These are phyloP conservation scores for Aspergillus tanneri DNA, from an alignment of 2,329 filamentous ascomycete species.

Conservation along the genomic window DNA sequence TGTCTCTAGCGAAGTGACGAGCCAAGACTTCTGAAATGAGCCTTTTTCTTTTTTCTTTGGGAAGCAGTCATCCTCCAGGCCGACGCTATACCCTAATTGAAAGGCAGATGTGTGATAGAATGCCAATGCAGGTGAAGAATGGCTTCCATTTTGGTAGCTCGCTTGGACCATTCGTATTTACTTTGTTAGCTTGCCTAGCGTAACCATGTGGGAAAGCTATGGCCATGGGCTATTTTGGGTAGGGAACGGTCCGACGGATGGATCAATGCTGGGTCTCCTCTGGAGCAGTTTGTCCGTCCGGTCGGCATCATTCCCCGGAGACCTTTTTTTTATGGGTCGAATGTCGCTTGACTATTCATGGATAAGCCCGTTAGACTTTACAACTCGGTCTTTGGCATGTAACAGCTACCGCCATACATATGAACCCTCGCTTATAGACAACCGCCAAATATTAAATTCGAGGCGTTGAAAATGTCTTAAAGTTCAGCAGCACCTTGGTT, in stretches of 20 bases:
- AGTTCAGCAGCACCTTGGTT: no score
- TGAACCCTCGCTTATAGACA: background rate
- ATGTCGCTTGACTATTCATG: background rate
- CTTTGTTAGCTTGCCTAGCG: background rate
- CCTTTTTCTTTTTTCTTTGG: background rate
- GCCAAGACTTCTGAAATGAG: background rate
- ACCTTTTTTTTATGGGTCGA: background rate
- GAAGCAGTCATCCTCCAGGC: background rate
- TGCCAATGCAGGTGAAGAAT: background rate
- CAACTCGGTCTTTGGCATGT: background rate
- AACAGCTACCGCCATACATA: background rate
- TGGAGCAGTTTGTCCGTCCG: background rate
- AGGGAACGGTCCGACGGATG: background rate
- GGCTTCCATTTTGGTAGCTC: no score
- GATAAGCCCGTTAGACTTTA: background rate
- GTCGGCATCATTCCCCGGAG: background rate
- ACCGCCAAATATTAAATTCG: background rate
- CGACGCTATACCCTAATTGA: background rate
- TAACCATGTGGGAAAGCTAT: slow-evolving; percentile 2
- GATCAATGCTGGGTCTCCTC: no score
- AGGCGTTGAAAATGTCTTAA: no score
- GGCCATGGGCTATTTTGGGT: background rate
- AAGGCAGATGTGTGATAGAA: background rate
- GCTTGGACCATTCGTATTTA: background rate
- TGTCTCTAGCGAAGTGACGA: no score